Conservation (phyloP, 2,329 filamentous ascomycete species). For the Phyllosticta capitalensis region DNA sequence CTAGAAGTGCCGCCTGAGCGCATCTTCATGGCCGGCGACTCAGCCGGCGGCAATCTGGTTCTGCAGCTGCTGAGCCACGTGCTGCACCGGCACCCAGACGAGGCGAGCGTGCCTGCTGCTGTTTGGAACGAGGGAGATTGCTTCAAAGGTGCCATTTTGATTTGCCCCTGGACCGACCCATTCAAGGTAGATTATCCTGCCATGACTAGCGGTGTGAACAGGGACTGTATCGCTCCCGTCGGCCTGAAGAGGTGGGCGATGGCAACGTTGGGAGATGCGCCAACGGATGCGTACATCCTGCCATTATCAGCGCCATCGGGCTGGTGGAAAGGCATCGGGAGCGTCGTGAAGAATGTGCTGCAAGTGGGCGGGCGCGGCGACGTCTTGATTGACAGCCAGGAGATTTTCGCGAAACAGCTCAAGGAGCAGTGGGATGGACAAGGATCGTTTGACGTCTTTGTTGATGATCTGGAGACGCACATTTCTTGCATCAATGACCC, state of each 20-base stretch:
- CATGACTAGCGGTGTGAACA: not conserved
- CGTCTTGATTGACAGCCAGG: not conserved
- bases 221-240: not conserved
- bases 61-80: constrained; percentile 19
- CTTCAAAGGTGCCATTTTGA: not conserved
- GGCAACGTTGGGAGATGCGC: not conserved
- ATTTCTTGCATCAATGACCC: not conserved
- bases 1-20: not conserved
- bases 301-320: not conserved
- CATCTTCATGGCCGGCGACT: constrained; percentile 14
- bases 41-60: constrained; percentile 16
- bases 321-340: not conserved
- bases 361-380: not conserved
- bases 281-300: not conserved
- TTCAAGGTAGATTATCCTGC: not conserved
- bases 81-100: constrained; percentile 17
- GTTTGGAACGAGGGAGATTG: not conserved
- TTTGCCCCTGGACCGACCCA: constrained; percentile 8
- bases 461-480: not conserved
- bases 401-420: not conserved
- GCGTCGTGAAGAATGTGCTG: not conserved
- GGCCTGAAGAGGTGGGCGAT: not conserved
- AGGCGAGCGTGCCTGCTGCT: constrained; percentile 2
- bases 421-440: not conserved
- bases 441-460: not conserved